Conservation (phyloP, 495 filamentous ascomycete species). For the Podospora pseudocomata region DNA sequence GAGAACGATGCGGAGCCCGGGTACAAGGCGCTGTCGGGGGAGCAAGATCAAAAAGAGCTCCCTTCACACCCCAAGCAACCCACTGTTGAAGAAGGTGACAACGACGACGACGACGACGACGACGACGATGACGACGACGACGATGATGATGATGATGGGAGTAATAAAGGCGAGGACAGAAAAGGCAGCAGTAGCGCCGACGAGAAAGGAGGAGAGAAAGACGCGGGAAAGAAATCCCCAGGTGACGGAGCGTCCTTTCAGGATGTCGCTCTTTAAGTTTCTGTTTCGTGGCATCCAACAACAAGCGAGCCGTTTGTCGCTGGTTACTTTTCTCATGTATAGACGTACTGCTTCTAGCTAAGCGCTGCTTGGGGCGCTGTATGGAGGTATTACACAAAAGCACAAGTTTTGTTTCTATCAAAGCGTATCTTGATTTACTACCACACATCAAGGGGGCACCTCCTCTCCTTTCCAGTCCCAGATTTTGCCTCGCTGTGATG, state of each 20-base stretch:
- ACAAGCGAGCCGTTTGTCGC: neutral
- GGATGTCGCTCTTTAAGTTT: slow-evolving; percentile 48
- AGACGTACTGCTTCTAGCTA: neutral
- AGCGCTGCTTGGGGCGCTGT: neutral
- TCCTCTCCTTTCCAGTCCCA: slow-evolving; percentile 79
- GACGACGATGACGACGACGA: slow-evolving; percentile 14
- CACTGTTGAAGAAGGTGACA: slow-evolving; percentile 31
- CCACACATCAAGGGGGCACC: slow-evolving; percentile 50
- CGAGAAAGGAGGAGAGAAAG: slow-evolving; percentile 33
- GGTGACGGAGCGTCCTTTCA: slow-evolving; percentile 50
- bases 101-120: slow-evolving; percentile 27
- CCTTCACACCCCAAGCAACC: slow-evolving; percentile 40
- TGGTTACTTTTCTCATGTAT: neutral
- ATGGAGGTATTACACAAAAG: neutral
- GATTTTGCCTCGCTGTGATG: slow-evolving; percentile 59
- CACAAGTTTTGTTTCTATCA: neutral
- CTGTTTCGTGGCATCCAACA: neutral
- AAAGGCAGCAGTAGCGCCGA: neutral
- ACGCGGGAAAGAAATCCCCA: slow-evolving; percentile 39
- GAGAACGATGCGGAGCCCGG: neutral
- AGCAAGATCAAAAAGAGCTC: slow-evolving; percentile 50
- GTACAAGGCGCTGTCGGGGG: slow-evolving; percentile 49
- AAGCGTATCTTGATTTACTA: neutral
- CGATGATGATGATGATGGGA: slow-evolving; percentile 31
- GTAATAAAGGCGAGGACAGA: neutral